These are phyloP conservation scores for Neurospora discreta DNA, from an alignment of 495 filamentous ascomycete species.

Conservation along the genomic window DNA sequence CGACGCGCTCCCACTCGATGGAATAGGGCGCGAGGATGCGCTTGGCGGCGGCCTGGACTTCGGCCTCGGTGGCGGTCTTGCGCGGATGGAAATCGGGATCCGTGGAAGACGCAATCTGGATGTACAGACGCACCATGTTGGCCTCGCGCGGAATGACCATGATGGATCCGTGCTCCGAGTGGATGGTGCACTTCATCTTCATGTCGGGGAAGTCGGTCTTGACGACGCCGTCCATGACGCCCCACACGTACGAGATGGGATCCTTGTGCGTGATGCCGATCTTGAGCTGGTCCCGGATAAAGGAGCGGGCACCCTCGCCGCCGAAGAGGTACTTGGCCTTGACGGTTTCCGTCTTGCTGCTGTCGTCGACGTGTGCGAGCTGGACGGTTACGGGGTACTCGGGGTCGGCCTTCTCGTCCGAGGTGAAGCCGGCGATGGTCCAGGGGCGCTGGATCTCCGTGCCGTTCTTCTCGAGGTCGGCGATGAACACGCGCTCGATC, in stretches of 20 bases:
- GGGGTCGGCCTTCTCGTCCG: slow-evolving; percentile 38
- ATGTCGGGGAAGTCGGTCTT: slow-evolving; percentile 70
- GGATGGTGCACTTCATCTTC: slow-evolving; percentile 84
- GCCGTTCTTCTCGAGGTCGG: slow-evolving; percentile 51
- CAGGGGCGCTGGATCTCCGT: slow-evolving; percentile 49
- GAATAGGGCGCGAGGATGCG: slow-evolving; percentile 56
- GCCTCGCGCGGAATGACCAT: slow-evolving; percentile 68
- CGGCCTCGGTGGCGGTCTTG: slow-evolving; percentile 50
- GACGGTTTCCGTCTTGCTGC: slow-evolving; percentile 45
- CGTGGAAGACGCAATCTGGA: slow-evolving; percentile 59
- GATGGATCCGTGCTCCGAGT: slow-evolving; percentile 57
- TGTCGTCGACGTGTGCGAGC: slow-evolving; percentile 68
- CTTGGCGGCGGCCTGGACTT: slow-evolving; percentile 55
- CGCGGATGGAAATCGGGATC: slow-evolving; percentile 51
- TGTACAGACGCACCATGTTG: slow-evolving; percentile 65
- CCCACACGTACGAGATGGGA: slow-evolving; percentile 61
- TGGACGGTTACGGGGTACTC: slow-evolving; percentile 56
- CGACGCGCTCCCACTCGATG: slow-evolving; percentile 58
- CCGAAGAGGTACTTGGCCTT: slow-evolving; percentile 50
- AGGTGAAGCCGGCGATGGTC: slow-evolving; percentile 53
- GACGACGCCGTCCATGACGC: slow-evolving; percentile 66
- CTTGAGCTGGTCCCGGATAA: slow-evolving; percentile 49
- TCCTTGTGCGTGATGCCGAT: slow-evolving; percentile 51
- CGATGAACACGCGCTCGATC: slow-evolving; percentile 60
- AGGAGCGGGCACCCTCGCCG: slow-evolving; percentile 50